Conservation (phyloP, 2,329 filamentous ascomycete species). For the Xylariaceae sp. region DNA sequence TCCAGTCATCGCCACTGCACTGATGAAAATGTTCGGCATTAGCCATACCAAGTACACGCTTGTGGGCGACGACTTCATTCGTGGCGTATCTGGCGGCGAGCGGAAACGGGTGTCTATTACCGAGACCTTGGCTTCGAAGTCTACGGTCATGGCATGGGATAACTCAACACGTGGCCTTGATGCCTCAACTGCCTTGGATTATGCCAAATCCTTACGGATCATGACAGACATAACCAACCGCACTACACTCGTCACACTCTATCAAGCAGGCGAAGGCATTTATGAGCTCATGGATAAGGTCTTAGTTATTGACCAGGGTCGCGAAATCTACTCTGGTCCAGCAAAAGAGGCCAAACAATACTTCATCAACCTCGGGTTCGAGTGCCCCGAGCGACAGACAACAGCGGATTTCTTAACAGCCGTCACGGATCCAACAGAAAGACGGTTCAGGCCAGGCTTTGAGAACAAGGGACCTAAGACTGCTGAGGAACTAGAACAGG, state of each 20-base stretch:
- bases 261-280: slow-evolving; percentile 52
- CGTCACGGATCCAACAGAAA: slow-evolving; percentile 74
- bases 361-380: slow-evolving; percentile 71
- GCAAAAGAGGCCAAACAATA: slow-evolving; percentile 67
- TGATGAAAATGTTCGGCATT: slow-evolving; percentile 81
- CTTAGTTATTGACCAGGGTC: slow-evolving; percentile 74
- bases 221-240: slow-evolving; percentile 79
- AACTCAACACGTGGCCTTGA: slow-evolving; percentile 83
- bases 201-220: slow-evolving; percentile 70
- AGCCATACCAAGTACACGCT: slow-evolving; percentile 75
- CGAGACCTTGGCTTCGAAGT: slow-evolving; percentile 76
- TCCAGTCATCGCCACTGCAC: slow-evolving; percentile 69
- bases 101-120: slow-evolving; percentile 81
- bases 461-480: slow-evolving; percentile 73
- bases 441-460: slow-evolving; percentile 69
- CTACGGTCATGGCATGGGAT: slow-evolving; percentile 78
- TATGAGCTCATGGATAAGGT: slow-evolving; percentile 75
- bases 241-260: slow-evolving; percentile 51
- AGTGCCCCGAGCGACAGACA: slow-evolving; percentile 63
- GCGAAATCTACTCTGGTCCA: slow-evolving; percentile 66
- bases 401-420: slow-evolving; percentile 81
- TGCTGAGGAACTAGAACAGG: slow-evolving; percentile 67
- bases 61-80: slow-evolving; percentile 74
- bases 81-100: slow-evolving; percentile 81
- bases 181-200: slow-evolving; percentile 79